Evolutionary conservation across 2,329 filamentous ascomycete species (phyloP), one percentile per base, ranked within the genome.

Genomic region (Boeremia exigua): DNA sequence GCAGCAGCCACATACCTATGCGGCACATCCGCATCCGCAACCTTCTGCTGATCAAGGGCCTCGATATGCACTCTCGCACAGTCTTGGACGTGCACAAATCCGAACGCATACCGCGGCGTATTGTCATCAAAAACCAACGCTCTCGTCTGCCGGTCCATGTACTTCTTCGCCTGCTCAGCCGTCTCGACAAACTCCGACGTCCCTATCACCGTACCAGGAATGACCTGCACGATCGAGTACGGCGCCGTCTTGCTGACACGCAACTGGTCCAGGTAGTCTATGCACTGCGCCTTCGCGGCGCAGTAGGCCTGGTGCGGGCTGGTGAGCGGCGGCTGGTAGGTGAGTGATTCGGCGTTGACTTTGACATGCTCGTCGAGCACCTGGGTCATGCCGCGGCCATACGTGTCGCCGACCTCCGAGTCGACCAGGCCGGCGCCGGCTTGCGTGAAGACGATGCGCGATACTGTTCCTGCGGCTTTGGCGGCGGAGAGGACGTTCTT

Each of bases 141-240:
- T 28, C 63, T 62, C 2, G 62, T 69, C 61, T 74, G 72, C 19
- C 72, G 68, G 43, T 75, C 72, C 58, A 75, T 65, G 2, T 65
- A 56, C 14, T 50, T 52, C 19, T 54, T 39, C 0, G 67, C 70
- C 45, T 66, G 45, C 0, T 56, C 42, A 2, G 64, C 48, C 2
- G 63, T 66, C 15, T 34, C 61, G 3, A 62, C 48, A n/a, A 74
- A 69, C 29, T 73, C 70, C 0, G 70, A 70, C 12, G 67, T 62
- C 0, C 72, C 72, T 8, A 74, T 73, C 1, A 73, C 71, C 1
- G 71, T 73, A 1, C 72, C 70, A 4, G 72, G 72, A 30, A 75
- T 70, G 40, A 73, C 53, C 55, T 75, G 72, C 6, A 63, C 60
- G 25, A 75, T 68, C 1, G 66, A 69, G 39, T 71, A 73, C 0